Evolutionary conservation across 805 yeast species (phyloP), one percentile per base, ranked within the genome.

Genomic region (Candida taoyuanica): DNA sequence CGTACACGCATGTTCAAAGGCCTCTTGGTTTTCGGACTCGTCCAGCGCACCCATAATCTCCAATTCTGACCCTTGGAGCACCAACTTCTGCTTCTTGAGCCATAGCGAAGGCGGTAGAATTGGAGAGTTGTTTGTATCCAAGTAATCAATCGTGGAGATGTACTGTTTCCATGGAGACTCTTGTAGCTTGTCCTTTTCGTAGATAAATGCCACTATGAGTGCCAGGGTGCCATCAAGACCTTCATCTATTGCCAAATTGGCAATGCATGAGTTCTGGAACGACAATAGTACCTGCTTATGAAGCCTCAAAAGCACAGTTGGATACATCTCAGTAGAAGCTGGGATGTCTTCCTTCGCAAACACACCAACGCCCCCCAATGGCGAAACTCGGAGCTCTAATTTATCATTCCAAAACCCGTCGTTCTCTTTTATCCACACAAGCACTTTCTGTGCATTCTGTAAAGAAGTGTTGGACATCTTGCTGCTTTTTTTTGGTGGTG

Each of bases 111-210:
- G 76, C 0, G 95, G 89, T 4, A 70, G 40, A 7, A 64, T 59
- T 12, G 68, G 48, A 2, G 56, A 47, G 6, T 58, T 57, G 5
- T 58, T 47, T 4, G 58, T 51, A 3, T 60, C 53, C 3, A 56
- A 50, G 31, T 55, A 54, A 14, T 50, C 44, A 19, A 86, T 71
- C 15, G 82, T 67, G 19, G 65, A 59, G 31, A 89, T 64, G 56
- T 82, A 91, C 3, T 64, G 67, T 43, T 43, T 67, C 97, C 97
- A 91, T 5, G 95, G 96, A n/a, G 94, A 82, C 4, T 57, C 49
- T n/a, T 67, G 63, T 3, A 75, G 76, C 32, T 71, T 62, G 3
- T 74, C 62, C 38, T 68, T 59, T 55, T 91, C 98, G 53, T 85
- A 87, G 19, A 88, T 65, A 42, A 78, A 83, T 0, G 89, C 76